Base-by-base conservation (phyloP, 1,284 basidiomycete species). In the Rhodofomes roseus region DNA sequence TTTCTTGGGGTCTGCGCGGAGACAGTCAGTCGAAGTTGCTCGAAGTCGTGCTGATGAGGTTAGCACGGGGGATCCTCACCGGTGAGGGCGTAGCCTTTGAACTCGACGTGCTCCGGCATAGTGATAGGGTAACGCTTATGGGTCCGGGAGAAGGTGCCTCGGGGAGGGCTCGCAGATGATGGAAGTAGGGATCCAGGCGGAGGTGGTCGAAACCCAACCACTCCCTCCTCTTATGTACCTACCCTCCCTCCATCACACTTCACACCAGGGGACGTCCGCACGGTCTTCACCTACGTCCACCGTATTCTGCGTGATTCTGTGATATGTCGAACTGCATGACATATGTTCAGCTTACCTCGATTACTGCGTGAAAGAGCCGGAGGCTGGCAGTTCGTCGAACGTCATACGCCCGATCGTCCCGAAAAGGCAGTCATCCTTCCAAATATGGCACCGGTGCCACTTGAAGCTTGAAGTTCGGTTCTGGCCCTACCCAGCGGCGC, bases 51-150 rank as follows among this genome's bases (percentile, higher is more conserved):
- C n/a, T n/a, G n/a, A n/a, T n/a, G n/a, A n/a, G n/a, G n/a, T n/a
- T n/a, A n/a, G n/a, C n/a, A n/a, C 11, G 31, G 31, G n/a, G 41
- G 2, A 20, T 8, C 12, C 2, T 29, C 14, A 63, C 63, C 62
- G 23, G 58, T 65, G 53, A 68, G 55, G 6, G 66, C 65, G 46
- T 68, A 68, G 18, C 66, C 66, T 46, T 64, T 65, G 63, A 66
- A 64, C 43, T 63, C 53, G 16, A 64, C 29, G 1, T 59, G 18
- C 34, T 39, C 23, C 18, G 57, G 29, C 57, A 58, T 58, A 40
- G 18, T 9, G 59, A 41, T 54, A 64, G 37, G 8, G 3, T 25
- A 27, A 22, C 18, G 34, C 29, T 1, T 2, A 25, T 5, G 16
- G 11, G 31, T 9, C 12, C 6, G 11, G 12, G 27, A 12, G 34